phyloP scores from a whole-genome alignment of 257 asterid genomes.

The Misopates orontium region DNA sequence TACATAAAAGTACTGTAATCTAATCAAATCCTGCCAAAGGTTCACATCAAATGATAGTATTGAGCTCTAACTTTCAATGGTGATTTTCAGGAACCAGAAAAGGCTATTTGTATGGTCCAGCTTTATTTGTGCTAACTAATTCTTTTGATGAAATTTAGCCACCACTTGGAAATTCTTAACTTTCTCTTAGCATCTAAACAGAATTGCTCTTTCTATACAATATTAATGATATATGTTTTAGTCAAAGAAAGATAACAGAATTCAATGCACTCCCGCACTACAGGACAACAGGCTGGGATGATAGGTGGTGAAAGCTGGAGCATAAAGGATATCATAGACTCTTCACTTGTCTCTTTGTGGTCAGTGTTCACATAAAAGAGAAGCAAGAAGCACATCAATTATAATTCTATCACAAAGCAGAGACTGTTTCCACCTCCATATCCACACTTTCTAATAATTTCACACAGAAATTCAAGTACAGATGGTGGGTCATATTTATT shows the following conservation, averaged over 20 bases:
- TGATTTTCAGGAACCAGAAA: too few relatives aligned
- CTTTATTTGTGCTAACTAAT: too few relatives aligned
- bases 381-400: constrained; percentile 3
- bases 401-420: constrained; percentile 9
- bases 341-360: not conserved
- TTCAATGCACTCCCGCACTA: not conserved
- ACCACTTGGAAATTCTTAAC: constrained; percentile 18
- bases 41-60: constrained; percentile 15
- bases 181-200: constrained; percentile 9
- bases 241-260: not conserved
- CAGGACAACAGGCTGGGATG: too few relatives aligned
- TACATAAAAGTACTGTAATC: not conserved
- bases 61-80: too few relatives aligned
- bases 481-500: not conserved
- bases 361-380: not conserved
- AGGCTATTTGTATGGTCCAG: too few relatives aligned
- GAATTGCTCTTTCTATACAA: constrained; percentile 9
- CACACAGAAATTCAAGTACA: constrained; percentile 12
- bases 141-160: constrained; percentile 7
- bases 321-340: not conserved
- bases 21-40: constrained; percentile 3
- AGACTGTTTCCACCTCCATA: constrained; percentile 17
- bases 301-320: too few relatives aligned
- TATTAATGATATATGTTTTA: not conserved
- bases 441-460: constrained; percentile 9